A percentile compares a stretch with the other conserved stretches of the same genome.
These are phyloP conservation scores for Hansenula sp. DNA, from an alignment of 1,139 yeast species.

Conservation along the genomic window DNA sequence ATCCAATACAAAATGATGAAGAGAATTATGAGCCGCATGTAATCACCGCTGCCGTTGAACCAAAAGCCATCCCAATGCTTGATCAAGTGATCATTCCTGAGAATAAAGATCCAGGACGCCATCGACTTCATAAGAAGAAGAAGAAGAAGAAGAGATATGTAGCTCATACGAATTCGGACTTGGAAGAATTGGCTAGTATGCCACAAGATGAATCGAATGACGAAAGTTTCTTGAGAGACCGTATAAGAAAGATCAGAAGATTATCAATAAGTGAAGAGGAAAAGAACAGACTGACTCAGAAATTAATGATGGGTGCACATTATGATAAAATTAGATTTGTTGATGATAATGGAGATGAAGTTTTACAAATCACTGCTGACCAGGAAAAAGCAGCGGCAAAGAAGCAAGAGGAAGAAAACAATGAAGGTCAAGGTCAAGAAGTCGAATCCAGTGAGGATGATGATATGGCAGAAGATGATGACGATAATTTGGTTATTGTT, in stretches of 20 bases:
- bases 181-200: conserved; percentile 29
- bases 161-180: conserved; percentile 12
- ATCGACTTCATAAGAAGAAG: not conserved
- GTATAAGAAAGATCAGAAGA: conserved; percentile 54
- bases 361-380: conserved; percentile 16
- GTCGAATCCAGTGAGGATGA: conserved; percentile 25
- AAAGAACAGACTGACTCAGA: conserved; percentile 63
- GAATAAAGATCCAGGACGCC: conserved; percentile 17
- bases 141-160: conserved; percentile 6
- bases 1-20: conserved; percentile 28
- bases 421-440: conserved; percentile 27
- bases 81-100: conserved; percentile 49
- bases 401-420: conserved; percentile 18
- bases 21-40: conserved; percentile 48
- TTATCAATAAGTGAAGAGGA: conserved; percentile 46
- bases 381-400: not conserved
- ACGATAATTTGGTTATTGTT: conserved; percentile 30
- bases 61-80: conserved; percentile 44
- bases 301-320: conserved; percentile 64
- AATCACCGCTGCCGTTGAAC: conserved; percentile 45
- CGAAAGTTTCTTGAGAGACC: conserved; percentile 48
- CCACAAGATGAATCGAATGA: conserved; percentile 48
- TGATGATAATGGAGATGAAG: conserved; percentile 23
- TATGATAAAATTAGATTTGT: conserved; percentile 22
- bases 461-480: conserved; percentile 21